Base-by-base conservation (phyloP, 805 yeast species). In the Lachancea dasiensis region DNA sequence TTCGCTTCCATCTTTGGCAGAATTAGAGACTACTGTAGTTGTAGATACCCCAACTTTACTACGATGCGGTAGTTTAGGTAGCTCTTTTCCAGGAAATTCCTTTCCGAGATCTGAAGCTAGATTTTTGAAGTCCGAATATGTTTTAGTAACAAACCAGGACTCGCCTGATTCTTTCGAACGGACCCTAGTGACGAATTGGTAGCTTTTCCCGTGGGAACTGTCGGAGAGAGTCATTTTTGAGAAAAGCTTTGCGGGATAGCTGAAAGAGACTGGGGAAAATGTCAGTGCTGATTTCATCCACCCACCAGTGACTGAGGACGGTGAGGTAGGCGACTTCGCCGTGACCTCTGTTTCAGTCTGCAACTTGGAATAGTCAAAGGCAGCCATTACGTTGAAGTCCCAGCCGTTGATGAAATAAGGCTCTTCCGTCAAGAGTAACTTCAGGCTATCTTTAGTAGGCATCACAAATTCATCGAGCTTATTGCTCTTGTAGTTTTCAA, bases 361-460 rank as follows among this genome's bases (percentile, higher is more conserved):
- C 13, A 34, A 25, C 25, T 31, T 14, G n/a, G n/a, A 20, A 19
- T 51, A 54, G 14, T 39, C 37, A 11, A 54, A 48, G 5, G 82
- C 95, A 1, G 92, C 86, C 19, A 76, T 71, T 8, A 87, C 75
- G 44, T 84, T 82, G 14, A 85, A 52, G 40, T 69, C 75, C 44
- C 76, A 56, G 3, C 86, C 84, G 51, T 82, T 79, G 27, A 69
- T 50, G 39, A 49, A 64, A 3, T 51, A 40, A 4, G 60, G 56
- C 21, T 58, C 64, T 18, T 58, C 52, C 0, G 65, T 48, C 1
- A 64, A 36, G 19, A 64, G 51, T 28, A 51, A 48, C 36, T 56
- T 49, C 4, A 67, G 38, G 8, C 53, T 65, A n/a, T 63, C 63
- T 54, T 50, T 70, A 37, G 63, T 69, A 40, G 56, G 74, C 49